These are phyloP conservation scores for Linderniella brevidens DNA, from an alignment of 257 asterid species.

Conservation along the genomic window DNA sequence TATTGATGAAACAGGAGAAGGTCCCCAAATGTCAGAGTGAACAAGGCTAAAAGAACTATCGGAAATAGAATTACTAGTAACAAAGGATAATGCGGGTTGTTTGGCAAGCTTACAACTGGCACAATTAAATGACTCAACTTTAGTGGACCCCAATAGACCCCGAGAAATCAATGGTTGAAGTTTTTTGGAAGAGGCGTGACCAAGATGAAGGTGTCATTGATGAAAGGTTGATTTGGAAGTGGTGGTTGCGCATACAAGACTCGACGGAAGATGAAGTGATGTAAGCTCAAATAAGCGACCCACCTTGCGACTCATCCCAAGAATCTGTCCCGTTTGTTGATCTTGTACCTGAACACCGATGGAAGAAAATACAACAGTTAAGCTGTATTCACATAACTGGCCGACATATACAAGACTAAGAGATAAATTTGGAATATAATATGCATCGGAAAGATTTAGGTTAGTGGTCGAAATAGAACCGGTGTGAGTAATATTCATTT, in stretches of 20 bases:
- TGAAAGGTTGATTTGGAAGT: not conserved
- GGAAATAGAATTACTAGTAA: not conserved
- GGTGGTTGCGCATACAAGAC: not conserved
- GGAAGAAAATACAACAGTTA: not conserved
- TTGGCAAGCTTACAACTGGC: slow-evolving; percentile 1
- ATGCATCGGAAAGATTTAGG: not conserved
- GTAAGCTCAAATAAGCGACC: slow-evolving; percentile 10
- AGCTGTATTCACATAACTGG: not conserved
- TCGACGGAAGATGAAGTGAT: not conserved
- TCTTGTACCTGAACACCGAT: slow-evolving; percentile 3
- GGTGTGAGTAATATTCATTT: slow-evolving; percentile 4
- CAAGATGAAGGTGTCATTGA: slow-evolving; percentile 5
- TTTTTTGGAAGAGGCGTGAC: slow-evolving; percentile 6
- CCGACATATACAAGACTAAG: slow-evolving; percentile 4
- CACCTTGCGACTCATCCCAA: slow-evolving; percentile 3
- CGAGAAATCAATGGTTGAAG: slow-evolving; percentile 3
- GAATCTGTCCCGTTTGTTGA: slow-evolving; percentile 7
- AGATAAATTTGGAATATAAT: slow-evolving; percentile 2
- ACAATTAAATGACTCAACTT: slow-evolving; percentile 5
- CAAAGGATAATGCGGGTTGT: not conserved
- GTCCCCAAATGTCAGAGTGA: too few species aligned
- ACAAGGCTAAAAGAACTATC: too few species aligned
- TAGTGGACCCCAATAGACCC: slow-evolving; percentile 3
- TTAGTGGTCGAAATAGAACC: too few species aligned
- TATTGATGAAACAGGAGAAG: not conserved